These are phyloP conservation scores for Salvia sclarea DNA, from an alignment of 305 asterid genomes.

Conservation along the genomic window DNA sequence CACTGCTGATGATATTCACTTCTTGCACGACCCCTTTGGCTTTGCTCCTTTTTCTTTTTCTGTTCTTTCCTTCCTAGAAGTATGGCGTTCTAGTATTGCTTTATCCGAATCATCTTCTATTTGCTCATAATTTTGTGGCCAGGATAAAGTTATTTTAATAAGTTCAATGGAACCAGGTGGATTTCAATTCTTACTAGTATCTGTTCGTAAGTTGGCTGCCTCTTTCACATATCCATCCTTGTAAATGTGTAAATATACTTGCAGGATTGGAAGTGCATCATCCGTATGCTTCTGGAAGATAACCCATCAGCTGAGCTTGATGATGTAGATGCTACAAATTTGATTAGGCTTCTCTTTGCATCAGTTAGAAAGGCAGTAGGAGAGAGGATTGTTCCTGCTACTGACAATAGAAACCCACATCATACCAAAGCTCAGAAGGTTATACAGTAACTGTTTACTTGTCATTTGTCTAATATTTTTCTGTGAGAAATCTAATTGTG, in stretches of 20 bases:
- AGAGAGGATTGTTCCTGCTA: conserved; percentile 91
- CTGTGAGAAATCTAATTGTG: conserved; percentile 3
- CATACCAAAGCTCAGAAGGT: conserved; percentile 84
- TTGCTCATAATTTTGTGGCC: conserved; percentile 19
- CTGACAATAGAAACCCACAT: conserved; percentile 79
- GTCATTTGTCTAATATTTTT: conserved; percentile 18
- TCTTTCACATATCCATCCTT: conserved; percentile 22
- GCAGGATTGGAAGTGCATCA: conserved; percentile 95
- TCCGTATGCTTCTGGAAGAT: conserved; percentile 82
- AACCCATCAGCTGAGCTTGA: conserved; percentile 77
- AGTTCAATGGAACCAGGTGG: conserved; percentile 11
- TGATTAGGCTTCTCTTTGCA: conserved; percentile 86
- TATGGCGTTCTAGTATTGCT: conserved; percentile 4
- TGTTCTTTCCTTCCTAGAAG: conserved; percentile 14
- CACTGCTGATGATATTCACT: neutral
- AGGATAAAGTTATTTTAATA: conserved; percentile 14
- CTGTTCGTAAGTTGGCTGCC: conserved; percentile 29
- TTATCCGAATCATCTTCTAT: conserved; percentile 1
- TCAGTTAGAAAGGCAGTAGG: conserved; percentile 91
- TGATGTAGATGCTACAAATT: conserved; percentile 81
- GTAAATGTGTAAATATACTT: conserved; percentile 31
- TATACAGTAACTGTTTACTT: conserved; percentile 31
- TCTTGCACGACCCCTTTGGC: conserved; percentile 12
- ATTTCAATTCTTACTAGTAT: conserved; percentile 11
- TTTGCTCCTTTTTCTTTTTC: neutral